These are phyloP conservation scores for Sindora glabra DNA, from an alignment of 306 rosid genomes.

Conservation along the genomic window DNA sequence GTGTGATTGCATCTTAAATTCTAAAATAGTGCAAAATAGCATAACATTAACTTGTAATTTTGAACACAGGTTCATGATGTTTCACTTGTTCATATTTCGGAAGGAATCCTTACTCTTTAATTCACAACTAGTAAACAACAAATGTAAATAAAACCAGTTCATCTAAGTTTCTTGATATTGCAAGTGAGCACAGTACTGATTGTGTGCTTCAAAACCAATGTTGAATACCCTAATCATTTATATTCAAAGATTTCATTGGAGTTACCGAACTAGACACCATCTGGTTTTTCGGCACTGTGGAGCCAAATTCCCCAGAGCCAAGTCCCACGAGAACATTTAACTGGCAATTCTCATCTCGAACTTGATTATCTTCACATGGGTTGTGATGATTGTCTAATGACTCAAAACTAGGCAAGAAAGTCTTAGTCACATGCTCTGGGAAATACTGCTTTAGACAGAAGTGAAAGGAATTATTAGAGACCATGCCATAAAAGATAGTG, in stretches of 20 bases:
- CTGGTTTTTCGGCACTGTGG: conserved; percentile 16
- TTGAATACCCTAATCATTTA: too few relatives aligned
- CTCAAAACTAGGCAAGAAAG: conserved; percentile 4
- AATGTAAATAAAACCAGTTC: too few relatives aligned
- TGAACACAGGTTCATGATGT: too few relatives aligned
- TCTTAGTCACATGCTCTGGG: conserved; percentile 22
- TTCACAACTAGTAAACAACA: too few relatives aligned
- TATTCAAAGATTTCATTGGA: conserved; percentile 12
- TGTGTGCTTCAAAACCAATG: too few relatives aligned
- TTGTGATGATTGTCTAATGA: conserved; percentile 9
- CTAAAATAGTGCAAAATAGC: too few relatives aligned
- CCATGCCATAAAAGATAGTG: neutral
- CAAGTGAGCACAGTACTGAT: too few relatives aligned
- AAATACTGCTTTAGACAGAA: conserved; percentile 75
- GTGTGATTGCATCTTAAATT: too few relatives aligned
- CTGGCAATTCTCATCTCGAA: conserved; percentile 32
- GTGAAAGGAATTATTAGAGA: conserved; percentile 28
- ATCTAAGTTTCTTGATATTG: too few relatives aligned
- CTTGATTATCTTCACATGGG: conserved; percentile 30
- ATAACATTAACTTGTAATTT: too few relatives aligned
- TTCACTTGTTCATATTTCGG: too few relatives aligned
- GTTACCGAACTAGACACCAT: conserved; percentile 15
- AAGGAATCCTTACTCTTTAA: too few relatives aligned
- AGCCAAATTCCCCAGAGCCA: conserved; percentile 24
- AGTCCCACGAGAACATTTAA: conserved; percentile 25